phyloP scores from a whole-genome alignment of 1,284 basidiomycete genomes.

The Malassezia brasiliensis region DNA sequence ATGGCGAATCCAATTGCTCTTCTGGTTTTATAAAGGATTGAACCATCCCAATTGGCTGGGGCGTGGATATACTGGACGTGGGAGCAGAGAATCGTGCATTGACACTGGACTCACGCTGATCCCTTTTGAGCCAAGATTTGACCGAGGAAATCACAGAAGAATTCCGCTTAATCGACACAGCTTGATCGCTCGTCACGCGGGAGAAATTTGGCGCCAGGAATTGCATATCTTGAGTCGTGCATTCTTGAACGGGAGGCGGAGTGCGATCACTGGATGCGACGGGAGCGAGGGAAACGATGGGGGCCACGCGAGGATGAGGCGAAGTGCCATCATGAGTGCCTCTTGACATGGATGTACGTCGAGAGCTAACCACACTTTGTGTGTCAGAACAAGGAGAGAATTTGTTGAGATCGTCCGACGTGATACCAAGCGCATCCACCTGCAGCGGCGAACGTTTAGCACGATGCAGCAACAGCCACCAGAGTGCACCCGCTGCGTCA shows the following conservation, averaged over 20 bases:
- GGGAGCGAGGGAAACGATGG: background rate
- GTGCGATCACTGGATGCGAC: too few species aligned
- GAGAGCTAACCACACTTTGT: background rate
- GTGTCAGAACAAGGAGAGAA: background rate
- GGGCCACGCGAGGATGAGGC: background rate
- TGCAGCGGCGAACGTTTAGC: background rate
- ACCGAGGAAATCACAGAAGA: background rate
- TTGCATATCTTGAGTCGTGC: too few species aligned
- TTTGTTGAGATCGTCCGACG: background rate
- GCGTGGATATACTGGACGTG: background rate
- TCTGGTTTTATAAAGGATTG: background rate
- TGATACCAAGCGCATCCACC: background rate
- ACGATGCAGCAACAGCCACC: slow-evolving; percentile 82
- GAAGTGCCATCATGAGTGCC: background rate
- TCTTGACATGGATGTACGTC: background rate
- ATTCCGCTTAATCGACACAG: too few species aligned
- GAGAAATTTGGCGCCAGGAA: too few species aligned
- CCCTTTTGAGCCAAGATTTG: background rate
- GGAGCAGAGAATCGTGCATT: background rate
- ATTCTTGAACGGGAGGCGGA: too few species aligned
- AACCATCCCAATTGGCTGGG: too few species aligned
- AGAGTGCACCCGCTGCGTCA: slow-evolving; percentile 77
- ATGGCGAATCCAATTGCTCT: background rate
- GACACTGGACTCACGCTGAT: background rate
- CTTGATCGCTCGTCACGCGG: too few species aligned